phyloP scores from a whole-genome alignment of 345 rosid genomes.

The Cardamine resedifolia region DNA sequence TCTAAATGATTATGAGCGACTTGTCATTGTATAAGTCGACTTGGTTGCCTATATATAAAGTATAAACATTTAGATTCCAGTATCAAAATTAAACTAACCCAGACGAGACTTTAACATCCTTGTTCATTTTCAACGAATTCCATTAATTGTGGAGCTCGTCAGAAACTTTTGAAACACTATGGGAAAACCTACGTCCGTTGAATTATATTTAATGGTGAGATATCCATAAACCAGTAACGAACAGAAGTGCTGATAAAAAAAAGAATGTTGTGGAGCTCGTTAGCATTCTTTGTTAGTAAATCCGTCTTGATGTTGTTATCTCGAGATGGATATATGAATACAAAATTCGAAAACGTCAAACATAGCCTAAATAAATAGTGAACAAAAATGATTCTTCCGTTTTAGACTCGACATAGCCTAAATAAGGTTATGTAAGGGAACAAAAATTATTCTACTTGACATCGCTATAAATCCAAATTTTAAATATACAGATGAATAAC shows the following conservation, averaged over 20 bases:
- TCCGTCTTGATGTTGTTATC: background rate
- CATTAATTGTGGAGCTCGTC: background rate
- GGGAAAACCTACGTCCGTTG: background rate
- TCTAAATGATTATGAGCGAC: background rate
- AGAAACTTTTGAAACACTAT: background rate
- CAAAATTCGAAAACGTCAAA: background rate
- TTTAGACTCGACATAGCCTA: no score
- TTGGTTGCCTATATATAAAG: background rate
- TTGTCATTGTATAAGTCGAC: background rate
- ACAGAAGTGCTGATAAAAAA: no score
- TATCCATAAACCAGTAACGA: background rate
- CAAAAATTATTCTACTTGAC: background rate
- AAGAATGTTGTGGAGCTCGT: background rate
- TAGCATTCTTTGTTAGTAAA: background rate
- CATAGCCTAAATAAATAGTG: no score
- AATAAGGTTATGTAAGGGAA: no score
- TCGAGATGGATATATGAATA: background rate
- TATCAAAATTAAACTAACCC: background rate
- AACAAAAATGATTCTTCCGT: background rate
- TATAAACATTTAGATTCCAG: background rate
- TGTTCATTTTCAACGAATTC: constrained; percentile 1
- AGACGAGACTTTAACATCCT: background rate
- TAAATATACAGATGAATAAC: background rate
- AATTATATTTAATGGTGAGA: background rate
- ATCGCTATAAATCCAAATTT: background rate